Evolutionary conservation across 2,329 filamentous ascomycete species (phyloP).

Genomic region (Hypoxylon sp.): DNA sequence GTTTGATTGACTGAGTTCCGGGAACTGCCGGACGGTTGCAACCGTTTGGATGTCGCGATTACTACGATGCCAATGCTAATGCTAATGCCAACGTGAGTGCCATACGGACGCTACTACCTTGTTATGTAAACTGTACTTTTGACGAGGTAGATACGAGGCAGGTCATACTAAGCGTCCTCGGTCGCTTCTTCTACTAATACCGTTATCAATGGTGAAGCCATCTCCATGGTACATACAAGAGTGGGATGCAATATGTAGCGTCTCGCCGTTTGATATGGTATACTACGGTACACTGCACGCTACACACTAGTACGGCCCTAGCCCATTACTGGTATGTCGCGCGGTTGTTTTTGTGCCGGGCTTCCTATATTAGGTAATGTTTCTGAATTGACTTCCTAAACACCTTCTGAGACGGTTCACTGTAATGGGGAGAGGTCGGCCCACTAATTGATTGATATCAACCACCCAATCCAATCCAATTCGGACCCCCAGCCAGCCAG

Average conservation of each 20-base stretch:
- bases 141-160: conserved; percentile 1
- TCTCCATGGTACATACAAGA: not conserved
- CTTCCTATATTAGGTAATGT: conserved; percentile 18
- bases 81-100: conserved; percentile 3
- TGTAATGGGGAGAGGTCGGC: conserved; percentile 22
- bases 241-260: not conserved
- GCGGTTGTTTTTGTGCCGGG: conserved; percentile 13
- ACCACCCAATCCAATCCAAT: conserved; percentile 28
- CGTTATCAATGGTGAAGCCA: conserved; percentile 6
- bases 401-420: conserved; percentile 38
- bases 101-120: conserved; percentile 31
- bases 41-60: conserved; percentile 17
- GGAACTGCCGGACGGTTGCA: conserved; percentile 33
- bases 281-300: no score
- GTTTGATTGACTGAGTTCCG: conserved; percentile 18
- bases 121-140: conserved; percentile 12
- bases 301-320: conserved; percentile 14
- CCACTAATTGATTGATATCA: conserved; percentile 31
- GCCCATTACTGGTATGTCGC: conserved; percentile 17
- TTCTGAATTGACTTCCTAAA: conserved; percentile 27
- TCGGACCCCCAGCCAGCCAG: no score
- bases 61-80: conserved; percentile 17
- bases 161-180: conserved; percentile 22
- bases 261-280: not conserved
- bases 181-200: conserved; percentile 31